Evolutionary conservation across 2,329 filamentous ascomycete species (phyloP).

Genomic region (Cladosporium sp.): DNA sequence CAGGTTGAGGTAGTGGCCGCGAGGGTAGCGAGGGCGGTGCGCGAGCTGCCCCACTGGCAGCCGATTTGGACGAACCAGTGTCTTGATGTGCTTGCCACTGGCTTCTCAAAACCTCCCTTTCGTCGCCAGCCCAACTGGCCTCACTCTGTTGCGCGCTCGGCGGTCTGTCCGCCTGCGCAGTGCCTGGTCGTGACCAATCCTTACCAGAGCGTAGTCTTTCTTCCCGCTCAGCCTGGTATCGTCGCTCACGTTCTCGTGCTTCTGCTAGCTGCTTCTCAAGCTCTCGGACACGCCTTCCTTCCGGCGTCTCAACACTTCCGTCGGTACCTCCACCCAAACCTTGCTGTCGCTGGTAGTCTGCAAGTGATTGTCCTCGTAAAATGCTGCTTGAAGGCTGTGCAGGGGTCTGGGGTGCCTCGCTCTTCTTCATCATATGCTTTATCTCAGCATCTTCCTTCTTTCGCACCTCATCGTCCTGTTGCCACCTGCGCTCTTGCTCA

Average conservation of each 20-base stretch:
- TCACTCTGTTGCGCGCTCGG: conserved; percentile 45
- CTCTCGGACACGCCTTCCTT: conserved; percentile 69
- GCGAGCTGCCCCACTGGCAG: conserved; percentile 15
- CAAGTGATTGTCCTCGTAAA: conserved; percentile 77
- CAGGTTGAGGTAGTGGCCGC: conserved; percentile 47
- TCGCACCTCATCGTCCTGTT: conserved; percentile 68
- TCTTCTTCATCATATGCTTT: conserved; percentile 59
- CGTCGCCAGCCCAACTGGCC: conserved; percentile 63
- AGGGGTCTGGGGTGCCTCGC: conserved; percentile 56
- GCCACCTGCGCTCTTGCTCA: conserved; percentile 73
- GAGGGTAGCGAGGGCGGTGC: conserved; percentile 31
- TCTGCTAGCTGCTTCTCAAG: conserved; percentile 70
- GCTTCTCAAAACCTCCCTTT: conserved; percentile 60
- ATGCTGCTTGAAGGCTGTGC: conserved; percentile 41
- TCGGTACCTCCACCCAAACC: conserved; percentile 34
- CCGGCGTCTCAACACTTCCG: conserved; percentile 41
- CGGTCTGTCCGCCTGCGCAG: conserved; percentile 22
- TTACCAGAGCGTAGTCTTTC: conserved; percentile 42
- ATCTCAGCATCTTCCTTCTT: conserved; percentile 69
- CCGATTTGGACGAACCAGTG: conserved; percentile 18
- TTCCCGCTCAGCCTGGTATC: conserved; percentile 59
- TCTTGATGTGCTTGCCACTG: conserved; percentile 47
- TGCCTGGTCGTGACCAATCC: conserved; percentile 33
- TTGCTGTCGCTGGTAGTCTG: conserved; percentile 77
- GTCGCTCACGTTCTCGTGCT: conserved; percentile 62